Evolutionary conservation across 1,284 basidiomycete genomes (phyloP).

Genomic region (Fomitiporia mediterranea): DNA sequence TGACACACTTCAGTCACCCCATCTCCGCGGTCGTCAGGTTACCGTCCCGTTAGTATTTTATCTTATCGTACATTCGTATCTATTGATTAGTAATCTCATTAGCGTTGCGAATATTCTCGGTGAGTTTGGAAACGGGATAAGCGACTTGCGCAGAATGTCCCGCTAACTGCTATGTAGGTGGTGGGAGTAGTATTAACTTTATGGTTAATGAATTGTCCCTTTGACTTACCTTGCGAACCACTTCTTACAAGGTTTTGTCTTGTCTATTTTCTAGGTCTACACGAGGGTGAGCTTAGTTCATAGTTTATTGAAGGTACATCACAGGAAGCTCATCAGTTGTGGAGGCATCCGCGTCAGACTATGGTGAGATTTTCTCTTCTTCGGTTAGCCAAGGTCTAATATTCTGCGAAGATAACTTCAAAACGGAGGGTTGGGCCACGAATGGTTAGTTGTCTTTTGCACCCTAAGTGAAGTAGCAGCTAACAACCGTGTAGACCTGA

Average conservation of each 20-base stretch:
- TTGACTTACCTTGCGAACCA: background rate
- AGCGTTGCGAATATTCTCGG: conserved; percentile 67
- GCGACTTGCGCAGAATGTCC: no score
- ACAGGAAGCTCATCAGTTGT: conserved; percentile 13
- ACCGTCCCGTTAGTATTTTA: conserved; percentile 56
- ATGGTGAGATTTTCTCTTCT: conserved; percentile 49
- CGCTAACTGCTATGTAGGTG: conserved; percentile 32
- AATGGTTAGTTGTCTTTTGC: conserved; percentile 40
- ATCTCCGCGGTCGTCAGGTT: conserved; percentile 56
- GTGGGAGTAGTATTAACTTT: conserved; percentile 65
- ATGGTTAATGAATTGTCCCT: conserved; percentile 37
- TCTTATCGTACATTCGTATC: background rate
- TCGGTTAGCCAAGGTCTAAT: background rate
- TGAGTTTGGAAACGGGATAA: conserved; percentile 30
- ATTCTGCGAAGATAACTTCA: conserved; percentile 56
- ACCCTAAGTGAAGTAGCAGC: background rate
- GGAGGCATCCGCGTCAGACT: conserved; percentile 65
- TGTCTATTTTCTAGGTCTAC: conserved; percentile 46
- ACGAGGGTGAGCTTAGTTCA: conserved; percentile 42
- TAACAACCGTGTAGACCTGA: conserved; percentile 40
- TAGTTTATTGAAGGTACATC: conserved; percentile 1
- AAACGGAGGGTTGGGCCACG: conserved; percentile 61
- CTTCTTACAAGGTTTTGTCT: background rate
- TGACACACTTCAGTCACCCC: conserved; percentile 52
- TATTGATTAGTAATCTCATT: conserved; percentile 5